Conservation (phyloP, 148 eudicot genomes). For the Diospyros kaki region DNA sequence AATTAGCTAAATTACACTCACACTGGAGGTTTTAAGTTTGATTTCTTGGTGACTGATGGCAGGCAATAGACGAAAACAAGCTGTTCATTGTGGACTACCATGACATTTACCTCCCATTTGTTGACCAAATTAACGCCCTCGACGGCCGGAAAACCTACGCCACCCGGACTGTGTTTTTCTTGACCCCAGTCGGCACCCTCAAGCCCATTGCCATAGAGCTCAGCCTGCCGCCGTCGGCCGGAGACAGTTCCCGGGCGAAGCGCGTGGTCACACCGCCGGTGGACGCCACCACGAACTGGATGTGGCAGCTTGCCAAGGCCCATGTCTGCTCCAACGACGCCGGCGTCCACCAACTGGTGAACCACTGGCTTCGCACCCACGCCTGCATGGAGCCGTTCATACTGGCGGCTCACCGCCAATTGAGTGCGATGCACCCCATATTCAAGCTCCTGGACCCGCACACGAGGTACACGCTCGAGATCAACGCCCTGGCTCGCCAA, state of each 20-base stretch:
- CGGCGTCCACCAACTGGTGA: conserved; percentile 84
- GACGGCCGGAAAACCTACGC: conserved; percentile 90
- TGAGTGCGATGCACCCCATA: conserved; percentile 90
- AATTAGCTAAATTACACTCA: too few species aligned
- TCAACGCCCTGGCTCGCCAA: conserved; percentile 82
- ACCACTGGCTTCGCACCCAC: conserved; percentile 92
- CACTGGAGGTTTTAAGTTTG: too few species aligned
- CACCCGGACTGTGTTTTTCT: conserved; percentile 73
- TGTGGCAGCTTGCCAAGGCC: conserved; percentile 88
- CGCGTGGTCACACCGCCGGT: conserved; percentile 74
- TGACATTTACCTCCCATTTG: conserved; percentile 76
- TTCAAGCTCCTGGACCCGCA: conserved; percentile 92
- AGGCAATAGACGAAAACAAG: conserved; percentile 82
- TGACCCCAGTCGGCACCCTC: conserved; percentile 63
- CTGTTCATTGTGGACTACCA: conserved; percentile 78
- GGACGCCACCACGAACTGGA: conserved; percentile 80
- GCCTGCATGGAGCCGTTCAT: conserved; percentile 81
- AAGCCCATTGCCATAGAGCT: conserved; percentile 98
- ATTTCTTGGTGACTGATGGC: conserved; percentile 1
- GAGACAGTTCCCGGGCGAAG: conserved; percentile 50
- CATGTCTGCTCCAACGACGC: conserved; percentile 96
- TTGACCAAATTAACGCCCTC: conserved; percentile 68
- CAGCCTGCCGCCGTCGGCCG: conserved; percentile 46
- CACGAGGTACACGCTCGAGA: conserved; percentile 86
- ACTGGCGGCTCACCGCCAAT: conserved; percentile 79